Conservation (phyloP, 805 yeast species). For the Wickerhamiella spandovensis region DNA sequence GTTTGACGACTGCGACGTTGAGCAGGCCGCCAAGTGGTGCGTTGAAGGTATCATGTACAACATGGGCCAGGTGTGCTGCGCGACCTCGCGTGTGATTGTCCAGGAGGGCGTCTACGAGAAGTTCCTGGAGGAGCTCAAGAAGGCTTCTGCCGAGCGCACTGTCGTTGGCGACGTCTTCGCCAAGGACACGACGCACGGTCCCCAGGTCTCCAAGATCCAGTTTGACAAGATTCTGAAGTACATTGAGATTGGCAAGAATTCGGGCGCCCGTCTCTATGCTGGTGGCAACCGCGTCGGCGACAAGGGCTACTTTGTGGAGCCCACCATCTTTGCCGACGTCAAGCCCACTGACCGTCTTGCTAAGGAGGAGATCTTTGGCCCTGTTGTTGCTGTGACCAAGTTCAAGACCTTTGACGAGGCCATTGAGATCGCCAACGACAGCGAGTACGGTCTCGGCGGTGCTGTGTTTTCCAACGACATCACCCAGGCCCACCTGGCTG, state of each 20-base stretch:
- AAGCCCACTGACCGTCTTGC: slow-evolving; percentile 51
- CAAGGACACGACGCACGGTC: slow-evolving; percentile 67
- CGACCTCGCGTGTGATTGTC: slow-evolving; percentile 81
- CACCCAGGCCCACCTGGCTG: slow-evolving; percentile 60
- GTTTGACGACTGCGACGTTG: slow-evolving; percentile 73
- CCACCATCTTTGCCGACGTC: slow-evolving; percentile 66
- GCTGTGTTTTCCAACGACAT: slow-evolving; percentile 74
- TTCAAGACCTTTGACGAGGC: slow-evolving; percentile 60
- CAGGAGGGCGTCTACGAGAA: slow-evolving; percentile 74
- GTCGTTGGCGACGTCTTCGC: slow-evolving; percentile 74
- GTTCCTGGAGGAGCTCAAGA: slow-evolving; percentile 44
- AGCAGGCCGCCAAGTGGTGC: slow-evolving; percentile 59
- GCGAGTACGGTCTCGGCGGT: slow-evolving; percentile 59
- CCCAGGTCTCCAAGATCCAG: slow-evolving; percentile 74
- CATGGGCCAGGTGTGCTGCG: slow-evolving; percentile 93
- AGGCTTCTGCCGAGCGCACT: slow-evolving; percentile 35
- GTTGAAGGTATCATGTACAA: slow-evolving; percentile 77
- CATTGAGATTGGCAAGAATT: slow-evolving; percentile 61
- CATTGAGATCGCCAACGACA: slow-evolving; percentile 51
- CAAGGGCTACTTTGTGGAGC: slow-evolving; percentile 56
- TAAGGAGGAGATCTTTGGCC: slow-evolving; percentile 79
- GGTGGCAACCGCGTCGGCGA: slow-evolving; percentile 54
- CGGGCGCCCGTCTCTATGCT: slow-evolving; percentile 68
- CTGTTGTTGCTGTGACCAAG: slow-evolving; percentile 58
- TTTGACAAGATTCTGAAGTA: slow-evolving; percentile 59